Percentiles rank a stretch among this genome's conserved stretches.
These are phyloP conservation scores for Pseudopyricularia javanii DNA, from an alignment of 2,329 filamentous ascomycete species.

Conservation along the genomic window DNA sequence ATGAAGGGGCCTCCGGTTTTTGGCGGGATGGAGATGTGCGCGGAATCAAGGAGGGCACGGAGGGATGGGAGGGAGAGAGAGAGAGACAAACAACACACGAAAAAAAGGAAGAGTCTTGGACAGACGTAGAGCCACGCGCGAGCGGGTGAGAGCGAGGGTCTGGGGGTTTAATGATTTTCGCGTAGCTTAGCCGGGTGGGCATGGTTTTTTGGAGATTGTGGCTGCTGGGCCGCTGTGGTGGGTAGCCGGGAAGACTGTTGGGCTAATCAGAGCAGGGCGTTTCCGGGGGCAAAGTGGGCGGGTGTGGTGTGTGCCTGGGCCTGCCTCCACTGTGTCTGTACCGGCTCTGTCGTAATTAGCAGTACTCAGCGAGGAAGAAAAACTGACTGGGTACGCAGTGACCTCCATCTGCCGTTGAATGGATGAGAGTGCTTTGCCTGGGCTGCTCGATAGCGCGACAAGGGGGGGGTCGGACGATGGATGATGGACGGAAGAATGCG, in stretches of 20 bases:
- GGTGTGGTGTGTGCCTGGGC: constrained; percentile 1
- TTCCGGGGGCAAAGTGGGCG: not conserved
- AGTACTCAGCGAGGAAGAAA: no score
- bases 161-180: constrained; percentile 27
- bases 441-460: not conserved
- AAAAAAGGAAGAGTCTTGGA: constrained; percentile 27
- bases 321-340: no score
- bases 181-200: constrained; percentile 4
- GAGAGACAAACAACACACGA: constrained; percentile 18
- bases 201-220: constrained; percentile 1
- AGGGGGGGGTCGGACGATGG: not conserved
- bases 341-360: no score
- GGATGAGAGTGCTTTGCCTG: not conserved
- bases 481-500: not conserved
- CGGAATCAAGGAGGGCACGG: constrained; percentile 7
- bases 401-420: not conserved
- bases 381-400: no score
- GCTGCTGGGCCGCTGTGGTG: not conserved
- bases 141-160: constrained; percentile 22
- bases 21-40: constrained; percentile 10
- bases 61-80: constrained; percentile 15
- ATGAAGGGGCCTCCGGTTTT: not conserved
- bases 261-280: constrained; percentile 6
- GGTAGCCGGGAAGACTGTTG: not conserved
- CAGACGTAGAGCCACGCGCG: constrained; percentile 22